Base-by-base conservation (phyloP, 2,329 filamentous ascomycete genomes). In the Pseudocercospora cruenta region DNA sequence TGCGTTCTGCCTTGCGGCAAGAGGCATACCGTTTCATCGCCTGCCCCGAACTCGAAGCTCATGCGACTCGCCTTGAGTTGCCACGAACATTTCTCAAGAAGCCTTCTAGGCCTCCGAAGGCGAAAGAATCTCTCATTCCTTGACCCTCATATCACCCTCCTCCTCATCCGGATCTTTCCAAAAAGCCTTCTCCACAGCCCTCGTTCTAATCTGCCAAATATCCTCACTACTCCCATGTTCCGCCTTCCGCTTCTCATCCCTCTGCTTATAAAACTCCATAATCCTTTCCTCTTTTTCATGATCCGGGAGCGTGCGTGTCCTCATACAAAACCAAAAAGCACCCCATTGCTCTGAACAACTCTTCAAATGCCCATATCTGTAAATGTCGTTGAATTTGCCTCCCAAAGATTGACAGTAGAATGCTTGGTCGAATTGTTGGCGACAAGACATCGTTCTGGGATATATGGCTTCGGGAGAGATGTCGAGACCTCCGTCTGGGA, bases 311-410 rank as follows among this genome's bases (percentile, higher is more conserved):
- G 85, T 85, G 74, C 90, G 89, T 43, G 89, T 89, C 70, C 92
- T 89, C 94, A 98, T 97, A 84, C 95, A 99, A 82, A 97, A 94
- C 91, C 94, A 96, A 80, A 97, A 98, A 79, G 97, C 92, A 67
- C 90, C 87, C 93, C 94, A 97, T 69, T 93, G 89, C 71, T 96
- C 91, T 68, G 84, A 87, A 84, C 95, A 99, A 3, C 87, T 85
- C 53, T 90, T 87, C 74, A 96, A 82, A 49, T 84, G 82, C 68
- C 95, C 95, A 76, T 93, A 90, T 45, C 95, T 91, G 84, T 98
- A 99, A 43, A 98, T 86, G 74, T 93, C 89, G 74, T 91, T 93
- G 84, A 94, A 97, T 78, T 98, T 94, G 0, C 94, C 93, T 61
- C 93, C 94, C 8, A 97, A 84, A 0, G 91, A 93, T 77, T 95